These are phyloP conservation scores for Skeletonema marinoi DNA, from an alignment of 108 stramenopile species.

Conservation along the genomic window DNA sequence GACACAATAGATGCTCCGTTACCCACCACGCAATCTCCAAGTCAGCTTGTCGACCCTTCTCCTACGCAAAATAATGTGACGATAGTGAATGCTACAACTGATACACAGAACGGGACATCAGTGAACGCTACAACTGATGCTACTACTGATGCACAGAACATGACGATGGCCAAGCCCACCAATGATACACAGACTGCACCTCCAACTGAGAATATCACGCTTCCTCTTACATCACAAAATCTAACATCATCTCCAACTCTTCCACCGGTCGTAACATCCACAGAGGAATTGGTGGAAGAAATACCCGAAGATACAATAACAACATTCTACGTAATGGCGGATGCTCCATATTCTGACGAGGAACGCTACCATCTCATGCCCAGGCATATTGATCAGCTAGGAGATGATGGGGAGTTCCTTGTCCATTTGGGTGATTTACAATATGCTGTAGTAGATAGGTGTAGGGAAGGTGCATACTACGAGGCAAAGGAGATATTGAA, in stretches of 20 bases:
- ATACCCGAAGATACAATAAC: slow-evolving; percentile 7
- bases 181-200: background rate
- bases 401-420: slow-evolving; percentile 65
- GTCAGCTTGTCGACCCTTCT: no score
- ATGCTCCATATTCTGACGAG: slow-evolving; percentile 51
- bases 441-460: background rate
- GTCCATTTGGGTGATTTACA: slow-evolving; percentile 75
- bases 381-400: slow-evolving; percentile 41
- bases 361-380: slow-evolving; percentile 48
- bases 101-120: no score
- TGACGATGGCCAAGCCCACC: background rate
- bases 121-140: background rate
- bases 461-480: slow-evolving; percentile 13
- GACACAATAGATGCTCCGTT: no score
- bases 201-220: background rate
- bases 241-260: background rate
- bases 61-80: no score
- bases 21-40: no score
- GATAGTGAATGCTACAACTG: no score
- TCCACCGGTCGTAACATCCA: background rate
- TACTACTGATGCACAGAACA: background rate
- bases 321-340: slow-evolving; percentile 50
- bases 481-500: background rate
- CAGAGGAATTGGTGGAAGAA: background rate
- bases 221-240: background rate